Conservation (phyloP, 2,329 filamentous ascomycete genomes). For the Trichoderma koningiopsis region DNA sequence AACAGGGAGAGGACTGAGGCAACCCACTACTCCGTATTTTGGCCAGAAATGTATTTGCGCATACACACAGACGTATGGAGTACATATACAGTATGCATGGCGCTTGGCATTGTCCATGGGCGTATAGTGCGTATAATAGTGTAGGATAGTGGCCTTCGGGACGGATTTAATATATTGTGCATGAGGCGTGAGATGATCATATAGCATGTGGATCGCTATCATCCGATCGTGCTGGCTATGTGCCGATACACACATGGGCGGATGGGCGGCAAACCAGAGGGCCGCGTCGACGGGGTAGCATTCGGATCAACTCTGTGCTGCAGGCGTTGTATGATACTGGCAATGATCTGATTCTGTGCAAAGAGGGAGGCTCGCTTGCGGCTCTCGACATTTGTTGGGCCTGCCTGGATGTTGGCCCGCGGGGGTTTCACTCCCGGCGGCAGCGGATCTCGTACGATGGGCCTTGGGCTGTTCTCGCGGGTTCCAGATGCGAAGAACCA, state of each 20-base stretch:
- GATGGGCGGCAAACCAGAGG: slow-evolving; percentile 15
- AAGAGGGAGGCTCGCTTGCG: slow-evolving; percentile 6
- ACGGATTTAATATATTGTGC: slow-evolving; percentile 24
- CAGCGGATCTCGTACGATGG: slow-evolving; percentile 19
- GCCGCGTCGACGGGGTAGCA: slow-evolving; percentile 17
- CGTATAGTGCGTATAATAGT: background rate
- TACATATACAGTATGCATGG: slow-evolving; percentile 13
- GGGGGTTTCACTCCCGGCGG: background rate
- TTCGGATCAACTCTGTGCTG: slow-evolving; percentile 21
- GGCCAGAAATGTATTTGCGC: background rate
- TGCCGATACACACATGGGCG: slow-evolving; percentile 17
- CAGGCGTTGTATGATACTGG: slow-evolving; percentile 18
- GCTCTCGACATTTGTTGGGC: slow-evolving; percentile 12
- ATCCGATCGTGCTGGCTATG: slow-evolving; percentile 22
- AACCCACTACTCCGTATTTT: background rate
- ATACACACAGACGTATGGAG: slow-evolving; percentile 1
- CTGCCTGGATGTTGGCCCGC: background rate
- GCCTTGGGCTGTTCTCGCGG: background rate
- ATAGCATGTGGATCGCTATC: slow-evolving; percentile 21
- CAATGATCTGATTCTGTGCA: slow-evolving; percentile 16
- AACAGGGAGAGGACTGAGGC: background rate
- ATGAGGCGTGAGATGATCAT: slow-evolving; percentile 21
- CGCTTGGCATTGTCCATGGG: slow-evolving; percentile 16
- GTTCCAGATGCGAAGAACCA: background rate
- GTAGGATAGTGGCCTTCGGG: background rate